Evolutionary conservation across 148 eudicot genomes (phyloP), one percentile per base, ranked within the genome.

Genomic region (Suaeda aralocaspica): DNA sequence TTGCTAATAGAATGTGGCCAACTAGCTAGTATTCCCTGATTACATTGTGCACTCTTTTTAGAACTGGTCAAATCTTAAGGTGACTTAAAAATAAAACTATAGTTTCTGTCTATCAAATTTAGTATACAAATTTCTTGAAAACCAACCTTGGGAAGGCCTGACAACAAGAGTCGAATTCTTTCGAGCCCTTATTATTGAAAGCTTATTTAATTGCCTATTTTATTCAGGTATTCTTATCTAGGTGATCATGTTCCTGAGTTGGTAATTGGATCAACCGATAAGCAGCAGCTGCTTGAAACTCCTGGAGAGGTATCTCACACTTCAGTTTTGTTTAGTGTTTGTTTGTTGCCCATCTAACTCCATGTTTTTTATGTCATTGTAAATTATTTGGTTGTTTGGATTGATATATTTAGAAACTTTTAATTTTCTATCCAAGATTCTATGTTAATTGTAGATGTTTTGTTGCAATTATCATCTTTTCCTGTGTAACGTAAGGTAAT

Each of bases 201-300:
- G 24, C 14, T 5, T 22, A 2, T 29, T 52, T 42, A 68, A 9
- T 46, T 22, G 19, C 49, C 66, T 51, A 22, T 46, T n/a, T 24
- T 48, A 65, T 57, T n/a, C 66, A 94, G 97, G 87, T 81, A 94
- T 81, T 83, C 84, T 42, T 74, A 76, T 72, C 72, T 86, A 82
- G 86, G 81, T 75, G 83, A 83, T 77, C 80, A 78, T 79, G 70
- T 30, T 26, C 77, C 93, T 28, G 97, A 94, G 77, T 76, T 81
- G 66, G 80, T 86, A 50, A 71, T 91, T 74, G 84, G 91, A 73
- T 83, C 88, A 25, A 89, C 99, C 66, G 85, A 85, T 70, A 83
- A 89, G 78, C 97, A 89, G 74, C 84, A 81, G n/a, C 88, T 94
- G 71, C 91, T 94, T 81, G 91, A 94, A 76, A 86, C 87, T 72